Evolutionary conservation across 2,329 filamentous ascomycete species (phyloP).

Genomic region (Fusarium staphyleae): DNA sequence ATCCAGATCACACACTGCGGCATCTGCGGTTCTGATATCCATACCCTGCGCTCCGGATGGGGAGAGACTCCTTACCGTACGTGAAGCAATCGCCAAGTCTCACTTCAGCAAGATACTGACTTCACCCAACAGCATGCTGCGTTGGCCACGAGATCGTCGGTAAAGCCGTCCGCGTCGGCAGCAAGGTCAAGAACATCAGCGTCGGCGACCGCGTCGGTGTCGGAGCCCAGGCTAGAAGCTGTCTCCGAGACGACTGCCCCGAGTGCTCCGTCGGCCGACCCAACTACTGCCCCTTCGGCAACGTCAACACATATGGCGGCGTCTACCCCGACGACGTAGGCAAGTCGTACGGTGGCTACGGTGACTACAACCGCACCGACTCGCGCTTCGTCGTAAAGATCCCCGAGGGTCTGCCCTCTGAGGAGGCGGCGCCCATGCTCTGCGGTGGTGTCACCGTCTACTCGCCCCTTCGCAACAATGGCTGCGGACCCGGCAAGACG

Average conservation of each 20-base stretch:
- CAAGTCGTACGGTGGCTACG: slow-evolving; percentile 56
- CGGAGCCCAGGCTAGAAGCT: slow-evolving; percentile 65
- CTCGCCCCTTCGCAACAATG: slow-evolving; percentile 66
- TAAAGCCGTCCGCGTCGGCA: slow-evolving; percentile 60
- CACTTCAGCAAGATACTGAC: slow-evolving; percentile 16
- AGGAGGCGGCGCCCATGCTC: slow-evolving; percentile 66
- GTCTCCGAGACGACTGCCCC: slow-evolving; percentile 52
- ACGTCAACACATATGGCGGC: slow-evolving; percentile 60
- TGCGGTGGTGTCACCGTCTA: slow-evolving; percentile 74
- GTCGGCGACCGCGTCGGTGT: slow-evolving; percentile 70
- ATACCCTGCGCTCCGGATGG: slow-evolving; percentile 63
- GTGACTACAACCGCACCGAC: slow-evolving; percentile 44
- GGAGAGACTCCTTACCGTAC: slow-evolving; percentile 49
- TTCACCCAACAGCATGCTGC: slow-evolving; percentile 53
- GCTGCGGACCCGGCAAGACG: slow-evolving; percentile 69
- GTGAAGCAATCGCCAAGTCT: slow-evolving; percentile 18
- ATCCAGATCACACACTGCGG: slow-evolving; percentile 70
- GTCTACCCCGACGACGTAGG: slow-evolving; percentile 56
- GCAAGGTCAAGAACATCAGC: slow-evolving; percentile 56
- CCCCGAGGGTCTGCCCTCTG: slow-evolving; percentile 50
- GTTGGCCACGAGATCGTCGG: slow-evolving; percentile 73
- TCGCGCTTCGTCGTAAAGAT: slow-evolving; percentile 58
- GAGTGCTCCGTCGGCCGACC: slow-evolving; percentile 51
- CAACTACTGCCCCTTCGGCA: slow-evolving; percentile 50
- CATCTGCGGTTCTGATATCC: slow-evolving; percentile 67